Evolutionary conservation across 495 filamentous ascomycete genomes (phyloP).

Genomic region (Tuber indicum): DNA sequence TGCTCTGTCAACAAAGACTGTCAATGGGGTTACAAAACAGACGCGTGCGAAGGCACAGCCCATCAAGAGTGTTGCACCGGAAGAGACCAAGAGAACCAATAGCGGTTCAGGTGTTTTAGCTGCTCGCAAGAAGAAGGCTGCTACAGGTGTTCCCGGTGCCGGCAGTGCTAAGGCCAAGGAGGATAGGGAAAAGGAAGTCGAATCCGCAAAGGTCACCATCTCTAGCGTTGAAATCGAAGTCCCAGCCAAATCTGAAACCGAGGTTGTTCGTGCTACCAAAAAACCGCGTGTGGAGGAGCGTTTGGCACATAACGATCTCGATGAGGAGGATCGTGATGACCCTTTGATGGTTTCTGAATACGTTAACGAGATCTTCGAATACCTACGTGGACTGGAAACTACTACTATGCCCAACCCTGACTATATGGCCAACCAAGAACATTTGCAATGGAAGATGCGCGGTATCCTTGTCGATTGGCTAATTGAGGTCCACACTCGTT

Average conservation of each 20-base stretch:
- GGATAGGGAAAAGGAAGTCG: constrained; percentile 25
- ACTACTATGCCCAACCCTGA: constrained; percentile 78
- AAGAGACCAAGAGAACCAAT: constrained; percentile 33
- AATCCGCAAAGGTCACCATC: constrained; percentile 15
- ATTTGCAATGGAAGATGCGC: constrained; percentile 97
- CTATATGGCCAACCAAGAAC: constrained; percentile 89
- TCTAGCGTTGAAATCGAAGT: constrained; percentile 35
- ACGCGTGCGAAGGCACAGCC: constrained; percentile 36
- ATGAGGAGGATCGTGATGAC: constrained; percentile 81
- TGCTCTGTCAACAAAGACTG: constrained; percentile 44
- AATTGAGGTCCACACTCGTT: constrained; percentile 94
- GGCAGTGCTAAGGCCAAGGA: constrained; percentile 28
- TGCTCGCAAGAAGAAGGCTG: constrained; percentile 39
- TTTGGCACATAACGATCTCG: constrained; percentile 54
- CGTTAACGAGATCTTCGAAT: constrained; percentile 94
- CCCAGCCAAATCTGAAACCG: constrained; percentile 32
- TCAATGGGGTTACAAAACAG: constrained; percentile 38
- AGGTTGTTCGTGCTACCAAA: constrained; percentile 36
- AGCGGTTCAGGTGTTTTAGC: constrained; percentile 38
- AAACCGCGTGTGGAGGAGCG: constrained; percentile 32
- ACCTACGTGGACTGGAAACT: constrained; percentile 78
- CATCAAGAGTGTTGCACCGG: constrained; percentile 34
- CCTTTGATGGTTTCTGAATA: constrained; percentile 98
- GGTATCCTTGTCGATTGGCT: constrained; percentile 97
- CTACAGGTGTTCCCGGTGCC: constrained; percentile 16